phyloP scores from a whole-genome alignment of 352 stramenopile genomes.

The Globisporangium middletonii region DNA sequence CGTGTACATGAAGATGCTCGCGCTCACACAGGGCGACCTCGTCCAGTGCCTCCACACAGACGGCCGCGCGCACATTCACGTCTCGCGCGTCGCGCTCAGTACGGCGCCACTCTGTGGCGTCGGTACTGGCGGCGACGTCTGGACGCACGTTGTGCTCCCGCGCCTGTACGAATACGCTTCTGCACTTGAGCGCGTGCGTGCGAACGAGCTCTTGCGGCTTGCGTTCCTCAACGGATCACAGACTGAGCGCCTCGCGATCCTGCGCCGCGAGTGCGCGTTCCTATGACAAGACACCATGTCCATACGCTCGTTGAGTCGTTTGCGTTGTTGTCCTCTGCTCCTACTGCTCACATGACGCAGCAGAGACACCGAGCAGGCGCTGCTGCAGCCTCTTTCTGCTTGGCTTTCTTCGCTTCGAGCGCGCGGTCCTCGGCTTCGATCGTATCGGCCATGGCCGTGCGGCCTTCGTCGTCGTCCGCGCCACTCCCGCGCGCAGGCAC shows the following conservation, averaged over 20 bases:
- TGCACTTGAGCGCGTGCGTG: constrained; percentile 40
- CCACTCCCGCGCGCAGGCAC: constrained; percentile 21
- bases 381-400: constrained; percentile 2
- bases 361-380: neutral
- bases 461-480: constrained; percentile 29
- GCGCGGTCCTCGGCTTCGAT: constrained; percentile 77
- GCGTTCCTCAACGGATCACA: constrained; percentile 55
- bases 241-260: constrained; percentile 33
- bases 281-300: constrained; percentile 19
- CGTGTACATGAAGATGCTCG: constrained; percentile 82
- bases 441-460: constrained; percentile 61
- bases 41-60: constrained; percentile 61
- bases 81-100: constrained; percentile 47
- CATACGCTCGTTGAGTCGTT: neutral
- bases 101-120: constrained; percentile 25
- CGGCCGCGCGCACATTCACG: constrained; percentile 30
- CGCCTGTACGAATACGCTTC: constrained; percentile 47
- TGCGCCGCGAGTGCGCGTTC: constrained; percentile 51
- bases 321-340: no score
- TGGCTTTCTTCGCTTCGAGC: constrained; percentile 33
- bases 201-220: constrained; percentile 44
- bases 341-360: constrained; percentile 7
- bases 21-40: constrained; percentile 48
- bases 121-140: constrained; percentile 26
- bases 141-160: constrained; percentile 56